Evolutionary conservation across 352 stramenopile genomes (phyloP), one percentile per base, ranked within the genome.

Genomic region (Globisporangium cederbergense): DNA sequence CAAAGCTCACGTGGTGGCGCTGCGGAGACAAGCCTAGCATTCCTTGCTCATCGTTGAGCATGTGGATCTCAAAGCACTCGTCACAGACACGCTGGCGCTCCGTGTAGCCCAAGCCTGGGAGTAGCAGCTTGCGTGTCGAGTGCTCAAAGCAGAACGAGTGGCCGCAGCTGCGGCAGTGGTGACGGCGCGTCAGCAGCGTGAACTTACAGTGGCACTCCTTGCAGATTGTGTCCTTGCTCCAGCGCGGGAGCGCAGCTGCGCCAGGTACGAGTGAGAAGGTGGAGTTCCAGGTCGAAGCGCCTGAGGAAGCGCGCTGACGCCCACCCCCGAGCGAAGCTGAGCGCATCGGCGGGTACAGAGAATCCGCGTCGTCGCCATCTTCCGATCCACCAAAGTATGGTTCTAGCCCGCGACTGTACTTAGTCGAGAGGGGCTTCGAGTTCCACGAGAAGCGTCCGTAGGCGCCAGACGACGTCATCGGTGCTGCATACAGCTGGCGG

Each of bases 131-230:
- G 11, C 84, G 74, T 25, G 81, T 90, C 65, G 85, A 93, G 74
- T 94, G 86, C 61, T 93, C 85, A 51, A 80, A 92, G 73, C 87
- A 96, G 60, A 93, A 96, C 65, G 85, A 92, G 62, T 91, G 77
- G 40, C 85, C 85, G 62, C 87, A 96, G 66, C 78, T 80, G 43
- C 87, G 87, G 60, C 87, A 96, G 67, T 96, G 86, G 68, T 96
- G 87, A 30, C 87, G 87, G 42, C 86, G 80, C 52, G 74, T 76
- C 18, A 95, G 71, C 47, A 92, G 66, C 36, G 74, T 78, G 54
- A 95, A 95, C 30, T 77, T 74, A 69, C 83, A 91, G 38, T 79
- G 49, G 66, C 86, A 95, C 56, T 88, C 83, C 22, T 77, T 77
- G 72, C 86, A 95, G 45, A 70, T 72, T 4, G 71, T 53, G 54